phyloP scores from a whole-genome alignment of 208 protist genomes.

The Tetramitus jugosus region DNA sequence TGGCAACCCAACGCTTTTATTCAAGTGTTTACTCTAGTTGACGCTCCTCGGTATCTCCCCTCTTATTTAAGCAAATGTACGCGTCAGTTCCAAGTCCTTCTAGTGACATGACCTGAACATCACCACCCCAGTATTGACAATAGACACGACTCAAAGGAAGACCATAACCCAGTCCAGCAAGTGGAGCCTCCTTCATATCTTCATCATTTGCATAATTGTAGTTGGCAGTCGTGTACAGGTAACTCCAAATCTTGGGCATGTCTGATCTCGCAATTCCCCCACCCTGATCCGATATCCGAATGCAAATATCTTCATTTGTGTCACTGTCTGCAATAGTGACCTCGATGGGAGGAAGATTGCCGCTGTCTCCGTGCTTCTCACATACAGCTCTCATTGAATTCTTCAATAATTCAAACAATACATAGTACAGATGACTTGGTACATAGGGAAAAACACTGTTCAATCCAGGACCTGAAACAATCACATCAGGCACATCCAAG shows the following conservation, averaged over 20 bases:
- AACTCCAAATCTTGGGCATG: constrained; percentile 45
- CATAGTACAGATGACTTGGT: constrained; percentile 81
- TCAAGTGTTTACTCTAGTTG: neutral
- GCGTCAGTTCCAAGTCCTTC: constrained; percentile 81
- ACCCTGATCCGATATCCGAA: constrained; percentile 41
- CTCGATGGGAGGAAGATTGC: neutral
- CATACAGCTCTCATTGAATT: constrained; percentile 80
- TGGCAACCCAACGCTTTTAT: no score
- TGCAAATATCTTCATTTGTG: constrained; percentile 35
- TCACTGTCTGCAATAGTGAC: constrained; percentile 33
- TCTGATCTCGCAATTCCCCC: constrained; percentile 37
- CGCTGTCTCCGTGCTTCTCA: constrained; percentile 58
- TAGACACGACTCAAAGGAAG: constrained; percentile 82
- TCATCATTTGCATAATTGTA: constrained; percentile 35
- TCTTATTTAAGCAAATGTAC: constrained; percentile 65
- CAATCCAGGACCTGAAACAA: constrained; percentile 53
- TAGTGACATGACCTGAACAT: constrained; percentile 78
- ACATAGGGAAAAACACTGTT: constrained; percentile 75
- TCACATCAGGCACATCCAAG: constrained; percentile 70
- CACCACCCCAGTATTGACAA: constrained; percentile 77
- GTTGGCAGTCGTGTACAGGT: constrained; percentile 77
- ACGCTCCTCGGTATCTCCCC: constrained; percentile 31
- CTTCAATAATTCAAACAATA: constrained; percentile 85
- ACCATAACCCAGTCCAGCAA: constrained; percentile 86
- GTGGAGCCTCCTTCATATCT: constrained; percentile 35